Percentiles rank a stretch among this genome's conserved stretches.
Conservation (phyloP, 306 rosid genomes). For the Sindora glabra region DNA sequence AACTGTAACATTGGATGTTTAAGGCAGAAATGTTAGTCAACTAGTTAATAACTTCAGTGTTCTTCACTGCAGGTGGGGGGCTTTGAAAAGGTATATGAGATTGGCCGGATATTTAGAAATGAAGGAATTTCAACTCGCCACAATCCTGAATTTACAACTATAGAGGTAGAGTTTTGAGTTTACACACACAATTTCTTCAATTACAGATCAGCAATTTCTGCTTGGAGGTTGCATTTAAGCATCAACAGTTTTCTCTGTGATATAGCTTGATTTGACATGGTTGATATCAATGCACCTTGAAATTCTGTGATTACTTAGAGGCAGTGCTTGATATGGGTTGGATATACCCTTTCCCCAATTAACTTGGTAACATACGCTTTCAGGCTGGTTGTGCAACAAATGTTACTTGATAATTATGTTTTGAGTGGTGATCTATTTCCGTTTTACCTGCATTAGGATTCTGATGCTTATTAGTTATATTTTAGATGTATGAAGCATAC, state of each 20-base stretch:
- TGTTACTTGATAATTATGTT: conserved; percentile 2
- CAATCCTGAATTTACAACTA: conserved; percentile 96
- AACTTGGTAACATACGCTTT: background rate
- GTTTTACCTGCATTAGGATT: conserved; percentile 17
- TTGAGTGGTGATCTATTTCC: background rate
- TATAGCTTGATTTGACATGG: no score
- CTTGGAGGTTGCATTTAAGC: background rate
- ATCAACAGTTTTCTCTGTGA: background rate
- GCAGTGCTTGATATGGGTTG: background rate
- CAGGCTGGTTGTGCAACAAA: conserved; percentile 1
- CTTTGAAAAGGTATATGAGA: conserved; percentile 88
- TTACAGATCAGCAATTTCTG: no score
- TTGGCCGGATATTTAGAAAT: conserved; percentile 94
- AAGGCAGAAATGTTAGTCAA: background rate
- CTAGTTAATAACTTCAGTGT: conserved; percentile 1
- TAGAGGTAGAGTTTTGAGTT: conserved; percentile 57
- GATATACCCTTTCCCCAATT: background rate
- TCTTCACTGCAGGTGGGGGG: conserved; percentile 78
- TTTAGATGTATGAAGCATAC: conserved; percentile 95
- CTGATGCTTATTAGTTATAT: conserved; percentile 42
- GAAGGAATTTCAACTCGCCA: conserved; percentile 98
- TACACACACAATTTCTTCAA: no score
- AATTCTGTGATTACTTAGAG: background rate
- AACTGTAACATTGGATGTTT: conserved; percentile 11
- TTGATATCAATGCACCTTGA: conserved; percentile 6